phyloP scores from a whole-genome alignment of 176 grass and related monocot species.

The Zizania latifolia region DNA sequence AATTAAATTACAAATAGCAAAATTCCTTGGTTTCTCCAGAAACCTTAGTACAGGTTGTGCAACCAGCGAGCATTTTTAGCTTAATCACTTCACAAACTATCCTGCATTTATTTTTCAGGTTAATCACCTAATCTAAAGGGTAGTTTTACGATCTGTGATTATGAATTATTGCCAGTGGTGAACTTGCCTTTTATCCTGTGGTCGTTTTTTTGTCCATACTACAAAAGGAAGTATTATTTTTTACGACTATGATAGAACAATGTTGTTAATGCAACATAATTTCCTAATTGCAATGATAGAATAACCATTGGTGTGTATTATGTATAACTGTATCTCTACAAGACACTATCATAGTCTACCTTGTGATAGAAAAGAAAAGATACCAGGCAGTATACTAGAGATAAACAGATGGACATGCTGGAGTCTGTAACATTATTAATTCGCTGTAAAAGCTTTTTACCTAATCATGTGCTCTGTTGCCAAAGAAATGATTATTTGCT shows the following conservation, averaged over 20 bases:
- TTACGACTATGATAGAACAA: too few relatives aligned
- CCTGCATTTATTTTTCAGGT: too few relatives aligned
- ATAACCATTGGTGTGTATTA: not conserved
- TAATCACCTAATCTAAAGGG: not conserved
- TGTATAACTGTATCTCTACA: conserved; percentile 35
- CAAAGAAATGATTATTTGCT: conserved; percentile 39
- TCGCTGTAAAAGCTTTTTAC: conserved; percentile 20
- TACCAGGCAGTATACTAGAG: conserved; percentile 12
- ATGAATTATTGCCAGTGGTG: not conserved
- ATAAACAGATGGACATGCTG: conserved; percentile 5
- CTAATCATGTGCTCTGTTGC: conserved; percentile 14
- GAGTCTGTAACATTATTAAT: conserved; percentile 21
- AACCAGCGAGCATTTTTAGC: too few relatives aligned
- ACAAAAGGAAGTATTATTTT: too few relatives aligned
- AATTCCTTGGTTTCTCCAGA: too few relatives aligned
- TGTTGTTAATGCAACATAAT: not conserved
- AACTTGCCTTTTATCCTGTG: conserved; percentile 10
- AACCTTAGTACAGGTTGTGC: too few relatives aligned
- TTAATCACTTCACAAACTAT: too few relatives aligned
- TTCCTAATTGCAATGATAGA: conserved; percentile 24
- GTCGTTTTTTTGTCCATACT: not conserved
- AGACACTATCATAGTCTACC: conserved; percentile 22
- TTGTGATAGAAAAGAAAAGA: conserved; percentile 15
- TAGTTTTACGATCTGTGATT: too few relatives aligned
- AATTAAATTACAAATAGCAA: too few relatives aligned